phyloP scores from a whole-genome alignment of 441 rosid species.

The Populus hybrid region DNA sequence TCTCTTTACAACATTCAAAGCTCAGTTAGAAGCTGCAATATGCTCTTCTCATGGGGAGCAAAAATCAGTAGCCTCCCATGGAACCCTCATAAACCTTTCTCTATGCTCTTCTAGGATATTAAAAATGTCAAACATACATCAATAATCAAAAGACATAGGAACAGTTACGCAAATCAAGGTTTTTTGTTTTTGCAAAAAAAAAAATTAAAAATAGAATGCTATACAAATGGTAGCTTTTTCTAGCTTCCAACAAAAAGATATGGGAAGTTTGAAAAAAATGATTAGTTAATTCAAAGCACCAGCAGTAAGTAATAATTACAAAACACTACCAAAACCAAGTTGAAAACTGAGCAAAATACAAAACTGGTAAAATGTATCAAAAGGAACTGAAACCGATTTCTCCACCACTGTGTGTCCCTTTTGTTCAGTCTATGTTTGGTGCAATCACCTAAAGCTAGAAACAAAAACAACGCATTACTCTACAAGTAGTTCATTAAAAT shows the following conservation, averaged over 20 bases:
- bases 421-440: constrained; percentile 30
- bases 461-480: not conserved
- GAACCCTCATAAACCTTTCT: constrained; percentile 1
- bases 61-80: constrained; percentile 63
- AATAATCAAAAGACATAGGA: not conserved
- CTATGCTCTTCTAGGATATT: not conserved
- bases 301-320: not conserved
- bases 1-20: constrained; percentile 52
- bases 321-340: not conserved
- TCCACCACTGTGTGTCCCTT: constrained; percentile 52
- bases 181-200: no score
- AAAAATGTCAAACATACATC: not conserved
- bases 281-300: not conserved
- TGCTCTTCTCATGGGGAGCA: constrained; percentile 57
- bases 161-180: not conserved
- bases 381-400: constrained; percentile 51
- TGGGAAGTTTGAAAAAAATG: not conserved
- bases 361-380: constrained; percentile 7
- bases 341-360: not conserved
- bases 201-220: no score
- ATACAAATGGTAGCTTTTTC: not conserved
- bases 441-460: constrained; percentile 40
- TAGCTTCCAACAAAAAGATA: not conserved
- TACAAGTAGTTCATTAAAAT: not conserved
- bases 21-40: constrained; percentile 52